phyloP scores from a whole-genome alignment of 2,329 filamentous ascomycete species.

The Aspergillus tamarii region DNA sequence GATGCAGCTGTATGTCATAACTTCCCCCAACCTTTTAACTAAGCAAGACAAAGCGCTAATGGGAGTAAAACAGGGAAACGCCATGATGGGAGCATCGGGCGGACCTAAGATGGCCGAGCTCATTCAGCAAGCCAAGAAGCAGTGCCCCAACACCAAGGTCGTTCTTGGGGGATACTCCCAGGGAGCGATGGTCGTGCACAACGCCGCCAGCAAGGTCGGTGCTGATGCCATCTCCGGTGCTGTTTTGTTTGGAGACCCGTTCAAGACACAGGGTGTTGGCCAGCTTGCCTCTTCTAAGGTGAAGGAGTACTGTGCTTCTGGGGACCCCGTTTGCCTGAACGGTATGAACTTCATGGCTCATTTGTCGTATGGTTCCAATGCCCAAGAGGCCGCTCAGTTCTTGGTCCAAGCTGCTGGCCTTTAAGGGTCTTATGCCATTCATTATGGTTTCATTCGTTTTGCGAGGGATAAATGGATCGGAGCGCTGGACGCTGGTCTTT shows the following conservation, averaged over 20 bases:
- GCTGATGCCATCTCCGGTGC: slow-evolving; percentile 44
- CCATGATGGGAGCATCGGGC: slow-evolving; percentile 30
- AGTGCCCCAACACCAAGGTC: slow-evolving; percentile 40
- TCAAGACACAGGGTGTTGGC: slow-evolving; percentile 42
- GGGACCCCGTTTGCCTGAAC: slow-evolving; percentile 56
- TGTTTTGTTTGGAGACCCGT: slow-evolving; percentile 52
- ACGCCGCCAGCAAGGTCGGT: slow-evolving; percentile 33
- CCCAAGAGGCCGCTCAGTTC: slow-evolving; percentile 43
- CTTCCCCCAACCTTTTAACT: too few relatives aligned
- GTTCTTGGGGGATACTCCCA: slow-evolving; percentile 40
- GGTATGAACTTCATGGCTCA: slow-evolving; percentile 49
- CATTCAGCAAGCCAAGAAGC: slow-evolving; percentile 30
- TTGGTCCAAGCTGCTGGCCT: slow-evolving; percentile 30
- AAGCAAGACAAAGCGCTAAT: neutral
- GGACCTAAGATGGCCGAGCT: slow-evolving; percentile 34
- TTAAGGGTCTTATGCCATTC: neutral
- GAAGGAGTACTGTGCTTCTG: slow-evolving; percentile 54
- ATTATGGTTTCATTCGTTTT: neutral
- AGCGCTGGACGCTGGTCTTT: neutral
- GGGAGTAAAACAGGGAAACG: slow-evolving; percentile 28
- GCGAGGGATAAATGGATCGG: neutral
- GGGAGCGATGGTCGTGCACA: slow-evolving; percentile 40
- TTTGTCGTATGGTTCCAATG: slow-evolving; percentile 43
- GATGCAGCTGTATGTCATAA: slow-evolving; percentile 23
- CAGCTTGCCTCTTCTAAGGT: slow-evolving; percentile 47